Conservation (phyloP, 306 rosid species). For the Citrullus mucosospermus region DNA sequence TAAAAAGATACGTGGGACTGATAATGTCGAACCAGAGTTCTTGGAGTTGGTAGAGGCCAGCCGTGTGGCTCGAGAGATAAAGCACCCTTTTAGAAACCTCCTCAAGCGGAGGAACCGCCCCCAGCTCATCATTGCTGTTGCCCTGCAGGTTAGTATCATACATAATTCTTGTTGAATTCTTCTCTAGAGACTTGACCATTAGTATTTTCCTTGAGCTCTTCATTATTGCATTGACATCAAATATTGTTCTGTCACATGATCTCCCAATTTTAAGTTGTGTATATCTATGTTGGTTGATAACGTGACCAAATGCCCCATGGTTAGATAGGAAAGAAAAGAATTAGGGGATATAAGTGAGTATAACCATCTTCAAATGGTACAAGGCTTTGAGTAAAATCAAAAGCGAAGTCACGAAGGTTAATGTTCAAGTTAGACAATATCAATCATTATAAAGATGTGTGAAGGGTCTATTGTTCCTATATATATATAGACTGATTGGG, state of each 20-base stretch:
- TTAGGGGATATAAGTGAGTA: neutral
- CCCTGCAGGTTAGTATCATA: neutral
- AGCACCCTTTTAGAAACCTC: constrained; percentile 28
- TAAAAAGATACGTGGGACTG: constrained; percentile 39
- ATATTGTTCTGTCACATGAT: neutral
- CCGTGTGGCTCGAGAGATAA: constrained; percentile 21
- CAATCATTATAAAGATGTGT: too few relatives aligned
- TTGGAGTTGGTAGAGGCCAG: constrained; percentile 39
- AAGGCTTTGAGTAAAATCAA: too few relatives aligned
- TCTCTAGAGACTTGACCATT: neutral
- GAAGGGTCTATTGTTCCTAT: too few relatives aligned
- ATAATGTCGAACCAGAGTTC: constrained; percentile 39
- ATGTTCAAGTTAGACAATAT: too few relatives aligned
- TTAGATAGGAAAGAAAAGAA: too few relatives aligned
- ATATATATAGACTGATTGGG: too few relatives aligned
- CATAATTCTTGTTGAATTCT: neutral
- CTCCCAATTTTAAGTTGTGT: neutral
- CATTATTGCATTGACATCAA: neutral
- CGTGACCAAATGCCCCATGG: neutral
- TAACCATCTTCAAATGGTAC: too few relatives aligned
- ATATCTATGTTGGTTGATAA: too few relatives aligned
- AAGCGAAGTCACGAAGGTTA: too few relatives aligned
- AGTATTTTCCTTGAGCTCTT: neutral
- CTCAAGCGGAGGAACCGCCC: constrained; percentile 41
- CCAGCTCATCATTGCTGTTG: constrained; percentile 30